Evolutionary conservation across 2,329 filamentous ascomycete genomes (phyloP), one percentile per base, ranked within the genome.

Genomic region (Calonectria ilicicola): DNA sequence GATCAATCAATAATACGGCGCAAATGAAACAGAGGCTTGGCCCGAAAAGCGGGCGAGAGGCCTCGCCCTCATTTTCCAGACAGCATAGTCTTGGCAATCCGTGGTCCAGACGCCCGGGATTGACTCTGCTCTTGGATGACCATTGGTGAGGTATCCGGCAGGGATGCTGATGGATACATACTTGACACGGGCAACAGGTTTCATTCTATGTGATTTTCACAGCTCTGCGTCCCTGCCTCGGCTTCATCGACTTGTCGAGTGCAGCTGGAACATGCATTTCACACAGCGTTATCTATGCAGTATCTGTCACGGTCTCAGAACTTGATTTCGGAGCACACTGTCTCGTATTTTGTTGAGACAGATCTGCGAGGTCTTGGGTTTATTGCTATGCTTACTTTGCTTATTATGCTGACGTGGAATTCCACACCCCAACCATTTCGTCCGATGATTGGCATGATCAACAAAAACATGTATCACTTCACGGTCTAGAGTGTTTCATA

Each of bases 271-370:
- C 8, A n/a, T 26, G 32, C 0, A 12, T 15, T 38, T 6, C n/a
- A 26, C 32, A 35, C 32, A 21, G 53, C 21, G 53, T 26, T 60
- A 26, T 40, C 32, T 60, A 27, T 35, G 14, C 32, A 17, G n/a
- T 40, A 21, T 40, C 32, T 60, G 35, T n/a, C 14, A 3, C 26
- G 26, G 12, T 38, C 17, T 35, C 23, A 38, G 15, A 14, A 60
- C 6, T 6, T 12, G 21, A 5, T 40, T 60, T 38, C 7, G 35
- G 35, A 15, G 19, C 5, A 60, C n/a, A 60, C 32, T 60, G 53
- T 60, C 53, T 60, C n/a, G 32, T 40, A 26, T 40, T 58, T 60
- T 60, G 53, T 60, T 60, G 53, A 60, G 53, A 60, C 53, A 60
- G 35, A 60, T 60, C 53, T 60, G 32, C 53, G 26, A 60, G 14